phyloP scores from a whole-genome alignment of 225 moss, liverwort and hornwort genomes.

The Neckera pumila region DNA sequence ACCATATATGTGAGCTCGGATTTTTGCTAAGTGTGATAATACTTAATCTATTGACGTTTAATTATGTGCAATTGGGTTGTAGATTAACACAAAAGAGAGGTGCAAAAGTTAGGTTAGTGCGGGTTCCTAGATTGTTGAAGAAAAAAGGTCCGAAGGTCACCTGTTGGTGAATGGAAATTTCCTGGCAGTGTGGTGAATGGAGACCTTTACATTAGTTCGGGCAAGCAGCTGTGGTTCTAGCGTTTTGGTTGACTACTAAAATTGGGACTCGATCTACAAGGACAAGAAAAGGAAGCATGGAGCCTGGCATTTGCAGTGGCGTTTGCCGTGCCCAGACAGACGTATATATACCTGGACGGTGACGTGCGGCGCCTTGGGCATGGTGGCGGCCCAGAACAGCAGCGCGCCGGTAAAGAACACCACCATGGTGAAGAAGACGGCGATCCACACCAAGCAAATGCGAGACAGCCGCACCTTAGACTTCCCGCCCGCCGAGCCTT shows the following conservation, averaged over 20 bases:
- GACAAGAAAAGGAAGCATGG: neutral
- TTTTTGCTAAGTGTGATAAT: neutral
- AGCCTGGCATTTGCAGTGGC: neutral
- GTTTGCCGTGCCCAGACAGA: neutral
- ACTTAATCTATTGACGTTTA: neutral
- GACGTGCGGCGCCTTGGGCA: slow-evolving; percentile 58
- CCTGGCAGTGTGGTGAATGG: neutral
- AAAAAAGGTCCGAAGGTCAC: neutral
- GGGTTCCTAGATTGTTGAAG: neutral
- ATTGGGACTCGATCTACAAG: neutral
- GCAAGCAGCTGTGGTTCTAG: neutral
- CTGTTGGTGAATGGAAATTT: neutral
- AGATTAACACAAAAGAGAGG: neutral
- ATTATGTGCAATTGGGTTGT: neutral
- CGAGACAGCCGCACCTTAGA: slow-evolving; percentile 32
- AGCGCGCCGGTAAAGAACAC: slow-evolving; percentile 53
- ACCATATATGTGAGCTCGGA: neutral
- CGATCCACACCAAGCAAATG: slow-evolving; percentile 45
- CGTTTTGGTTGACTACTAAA: neutral
- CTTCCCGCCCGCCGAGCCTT: slow-evolving; percentile 21
- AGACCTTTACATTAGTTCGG: neutral
- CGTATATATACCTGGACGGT: slow-evolving; percentile 33
- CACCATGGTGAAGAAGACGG: slow-evolving; percentile 34
- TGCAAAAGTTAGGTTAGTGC: neutral
- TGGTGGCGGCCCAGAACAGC: slow-evolving; percentile 69